phyloP scores from a whole-genome alignment of 2,329 filamentous ascomycete genomes.

The Alternaria ethzedia region DNA sequence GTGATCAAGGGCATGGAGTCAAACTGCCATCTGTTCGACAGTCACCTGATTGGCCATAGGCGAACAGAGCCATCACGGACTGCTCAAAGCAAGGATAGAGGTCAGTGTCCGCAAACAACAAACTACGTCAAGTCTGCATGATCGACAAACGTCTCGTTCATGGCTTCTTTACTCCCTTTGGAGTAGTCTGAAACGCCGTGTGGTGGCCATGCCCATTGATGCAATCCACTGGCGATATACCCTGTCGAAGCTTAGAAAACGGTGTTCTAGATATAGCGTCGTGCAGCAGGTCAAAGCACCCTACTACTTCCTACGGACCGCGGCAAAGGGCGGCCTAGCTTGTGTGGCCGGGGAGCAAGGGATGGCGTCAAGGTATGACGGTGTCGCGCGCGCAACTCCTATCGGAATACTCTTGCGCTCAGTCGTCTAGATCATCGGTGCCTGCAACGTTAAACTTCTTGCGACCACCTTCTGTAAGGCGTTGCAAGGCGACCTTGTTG shows the following conservation, averaged over 20 bases:
- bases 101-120: slow-evolving; percentile 46
- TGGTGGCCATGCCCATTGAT: slow-evolving; percentile 45
- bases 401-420: slow-evolving; percentile 40
- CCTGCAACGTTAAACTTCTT: slow-evolving; percentile 86
- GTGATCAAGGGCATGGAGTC: slow-evolving; percentile 45
- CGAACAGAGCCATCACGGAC: slow-evolving; percentile 45
- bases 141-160: slow-evolving; percentile 44
- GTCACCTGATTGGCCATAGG: slow-evolving; percentile 47
- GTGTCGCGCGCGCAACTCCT: slow-evolving; percentile 39
- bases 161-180: slow-evolving; percentile 35
- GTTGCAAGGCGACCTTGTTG: slow-evolving; percentile 88
- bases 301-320: slow-evolving; percentile 38
- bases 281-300: slow-evolving; percentile 39
- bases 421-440: slow-evolving; percentile 63
- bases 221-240: slow-evolving; percentile 35
- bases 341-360: slow-evolving; percentile 45
- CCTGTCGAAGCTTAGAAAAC: slow-evolving; percentile 33
- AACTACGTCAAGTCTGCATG: slow-evolving; percentile 38
- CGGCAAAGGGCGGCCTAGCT: slow-evolving; percentile 39
- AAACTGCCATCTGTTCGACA: slow-evolving; percentile 38
- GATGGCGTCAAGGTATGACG: slow-evolving; percentile 33
- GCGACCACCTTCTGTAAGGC: slow-evolving; percentile 81
- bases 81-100: slow-evolving; percentile 45
- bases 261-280: slow-evolving; percentile 41
- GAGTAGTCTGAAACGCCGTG: slow-evolving; percentile 38